Evolutionary conservation across 1,284 basidiomycete genomes (phyloP), one percentile per base, ranked within the genome.

Genomic region (Cryptococcus sp.): DNA sequence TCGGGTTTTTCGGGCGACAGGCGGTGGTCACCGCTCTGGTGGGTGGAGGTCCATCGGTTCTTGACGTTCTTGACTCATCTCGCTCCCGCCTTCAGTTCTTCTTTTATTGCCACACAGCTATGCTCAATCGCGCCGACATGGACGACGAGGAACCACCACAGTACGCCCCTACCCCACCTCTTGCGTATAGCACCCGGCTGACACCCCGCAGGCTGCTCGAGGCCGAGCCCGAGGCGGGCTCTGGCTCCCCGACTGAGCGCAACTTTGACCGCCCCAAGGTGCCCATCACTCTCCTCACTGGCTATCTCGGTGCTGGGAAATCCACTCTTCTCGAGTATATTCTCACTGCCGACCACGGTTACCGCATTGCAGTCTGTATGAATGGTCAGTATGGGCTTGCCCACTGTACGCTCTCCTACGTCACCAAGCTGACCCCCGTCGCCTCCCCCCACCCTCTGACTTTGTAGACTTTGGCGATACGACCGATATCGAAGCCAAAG

Each of bases 331-430:
- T 97, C 13, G 70, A 80, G 66, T 86, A 91, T 38, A 94, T 96
- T 60, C 79, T 97, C 59, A 93, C 88, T 4, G 90, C 91, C 69
- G 82, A 87, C 46, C 93, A 96, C 81, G 92, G 93, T 1, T 91
- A 92, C 70, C 84, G 89, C 42, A 95, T 97, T 61, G 93, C 93
- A 4, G 93, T 97, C 23, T 95, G 96, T 67, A 93, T 97, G 91
- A 97, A 96, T 70, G 92, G 75, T 75, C 20, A 35, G 72, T 58
- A 33, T 33, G 9, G 28, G 5, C 28, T 33, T 9, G 9, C 28
- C 28, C 12, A 16, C 8, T 20, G 16, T 11, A 44, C 35, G 4
- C 12, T 37, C 8, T 56, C 38, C 7, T 24, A 3, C 37, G 4
- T 52, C 23, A 39, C 23, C 13, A 21, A 42, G 24, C 35, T 40